Percentiles rank a stretch among this genome's conserved stretches.
These are phyloP conservation scores for Daedaleopsis nitida DNA, from an alignment of 768 basidiomycete species.

Conservation along the genomic window DNA sequence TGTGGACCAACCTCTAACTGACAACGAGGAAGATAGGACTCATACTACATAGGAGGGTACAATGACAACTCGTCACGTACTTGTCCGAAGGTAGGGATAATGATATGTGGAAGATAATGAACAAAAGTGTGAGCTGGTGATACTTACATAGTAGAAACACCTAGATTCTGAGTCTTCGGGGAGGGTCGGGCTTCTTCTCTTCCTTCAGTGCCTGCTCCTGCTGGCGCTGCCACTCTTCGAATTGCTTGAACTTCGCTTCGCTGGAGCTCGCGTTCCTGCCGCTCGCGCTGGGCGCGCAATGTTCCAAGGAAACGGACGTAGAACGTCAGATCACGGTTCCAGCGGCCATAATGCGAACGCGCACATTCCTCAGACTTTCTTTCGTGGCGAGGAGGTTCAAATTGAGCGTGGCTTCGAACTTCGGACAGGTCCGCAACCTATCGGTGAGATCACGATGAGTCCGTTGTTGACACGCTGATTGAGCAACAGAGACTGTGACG, in stretches of 20 bases:
- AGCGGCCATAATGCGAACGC: slow-evolving; percentile 26
- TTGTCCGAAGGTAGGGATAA: too few relatives aligned
- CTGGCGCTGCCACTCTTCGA: slow-evolving; percentile 40
- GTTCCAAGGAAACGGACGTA: slow-evolving; percentile 30
- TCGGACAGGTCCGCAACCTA: slow-evolving; percentile 69
- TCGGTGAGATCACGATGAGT: neutral
- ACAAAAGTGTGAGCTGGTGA: too few relatives aligned
- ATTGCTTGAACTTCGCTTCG: slow-evolving; percentile 52
- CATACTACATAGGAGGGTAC: too few relatives aligned
- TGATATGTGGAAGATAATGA: too few relatives aligned
- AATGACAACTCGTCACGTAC: too few relatives aligned
- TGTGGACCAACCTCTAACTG: too few relatives aligned
- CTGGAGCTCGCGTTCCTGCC: slow-evolving; percentile 42
- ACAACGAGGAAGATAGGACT: too few relatives aligned
- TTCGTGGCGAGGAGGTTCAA: slow-evolving; percentile 56
- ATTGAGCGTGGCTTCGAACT: slow-evolving; percentile 68
- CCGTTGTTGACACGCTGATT: neutral
- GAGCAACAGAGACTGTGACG: neutral
- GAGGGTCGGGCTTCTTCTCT: slow-evolving; percentile 9
- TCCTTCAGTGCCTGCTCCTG: slow-evolving; percentile 29
- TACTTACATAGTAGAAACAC: too few relatives aligned
- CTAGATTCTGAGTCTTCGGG: slow-evolving; percentile 19
- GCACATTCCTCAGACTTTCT: slow-evolving; percentile 60
- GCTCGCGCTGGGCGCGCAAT: slow-evolving; percentile 30
- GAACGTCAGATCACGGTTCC: neutral